Percentiles rank a stretch among this genome's conserved stretches.
These are phyloP conservation scores for Volvox reticuliferus DNA, from an alignment of 139 green algal genomes.

Conservation along the genomic window DNA sequence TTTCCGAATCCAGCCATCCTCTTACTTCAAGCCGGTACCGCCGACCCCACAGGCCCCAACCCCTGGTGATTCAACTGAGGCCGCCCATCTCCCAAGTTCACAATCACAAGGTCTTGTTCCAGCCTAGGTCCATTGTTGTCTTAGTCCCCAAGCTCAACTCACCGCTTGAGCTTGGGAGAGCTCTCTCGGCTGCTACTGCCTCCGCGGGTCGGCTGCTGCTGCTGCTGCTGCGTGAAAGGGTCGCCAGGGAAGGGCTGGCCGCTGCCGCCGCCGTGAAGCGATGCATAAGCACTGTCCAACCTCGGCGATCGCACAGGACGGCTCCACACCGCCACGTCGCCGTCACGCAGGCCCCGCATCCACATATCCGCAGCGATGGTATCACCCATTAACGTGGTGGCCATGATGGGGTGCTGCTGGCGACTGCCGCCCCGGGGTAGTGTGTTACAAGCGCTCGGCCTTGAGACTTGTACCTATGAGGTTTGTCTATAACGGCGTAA, in stretches of 20 bases:
- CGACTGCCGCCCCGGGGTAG: no score
- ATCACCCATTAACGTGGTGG: not conserved
- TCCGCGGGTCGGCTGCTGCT: not conserved
- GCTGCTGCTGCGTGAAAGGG: not conserved
- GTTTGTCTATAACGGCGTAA: no score
- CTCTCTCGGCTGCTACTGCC: constrained; percentile 15
- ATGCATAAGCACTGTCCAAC: constrained; percentile 16
- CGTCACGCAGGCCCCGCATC: constrained; percentile 18
- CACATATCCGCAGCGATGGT: not conserved
- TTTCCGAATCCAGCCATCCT: no score
- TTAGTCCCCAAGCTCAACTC: not conserved
- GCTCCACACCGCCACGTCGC: constrained; percentile 12
- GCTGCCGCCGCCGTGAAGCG: constrained; percentile 24
- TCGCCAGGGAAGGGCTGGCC: constrained; percentile 12
- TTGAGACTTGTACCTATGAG: no score
- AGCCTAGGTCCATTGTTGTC: no score
- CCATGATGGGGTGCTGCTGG: not conserved
- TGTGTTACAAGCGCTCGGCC: not conserved
- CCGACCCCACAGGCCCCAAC: no score
- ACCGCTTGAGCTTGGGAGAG: constrained; percentile 33
- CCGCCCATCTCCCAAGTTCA: no score
- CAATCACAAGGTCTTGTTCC: no score
- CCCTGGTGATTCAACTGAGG: no score
- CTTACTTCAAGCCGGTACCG: no score
- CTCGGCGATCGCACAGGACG: not conserved